These are phyloP conservation scores for Coniophora puteana DNA, from an alignment of 1,284 basidiomycete species.

Conservation along the genomic window DNA sequence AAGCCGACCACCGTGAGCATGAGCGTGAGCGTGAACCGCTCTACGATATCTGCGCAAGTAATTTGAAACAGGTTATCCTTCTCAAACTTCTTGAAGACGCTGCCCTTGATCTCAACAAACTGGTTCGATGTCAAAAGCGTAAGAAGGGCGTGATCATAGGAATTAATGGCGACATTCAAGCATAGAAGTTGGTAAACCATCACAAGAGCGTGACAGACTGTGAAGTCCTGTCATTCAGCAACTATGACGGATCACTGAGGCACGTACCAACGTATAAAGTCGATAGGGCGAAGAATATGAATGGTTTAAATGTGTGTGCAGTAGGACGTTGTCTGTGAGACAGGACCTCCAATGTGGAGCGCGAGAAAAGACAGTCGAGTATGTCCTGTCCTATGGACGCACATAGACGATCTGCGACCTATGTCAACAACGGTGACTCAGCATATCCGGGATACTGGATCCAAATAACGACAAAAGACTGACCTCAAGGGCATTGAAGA, in stretches of 20 bases:
- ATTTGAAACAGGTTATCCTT: slow-evolving; percentile 99
- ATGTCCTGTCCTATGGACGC: slow-evolving; percentile 98
- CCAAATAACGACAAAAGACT: slow-evolving; percentile 14
- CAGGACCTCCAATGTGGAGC: slow-evolving; percentile 81
- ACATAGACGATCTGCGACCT: slow-evolving; percentile 96
- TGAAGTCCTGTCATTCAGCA: not conserved
- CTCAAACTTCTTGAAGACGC: slow-evolving; percentile 99
- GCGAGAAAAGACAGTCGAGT: slow-evolving; percentile 93
- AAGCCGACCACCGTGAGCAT: slow-evolving; percentile 93
- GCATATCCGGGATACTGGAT: not conserved
- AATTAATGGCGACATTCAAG: slow-evolving; percentile 97
- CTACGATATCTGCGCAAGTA: slow-evolving; percentile 97
- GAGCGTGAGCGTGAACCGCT: slow-evolving; percentile 89
- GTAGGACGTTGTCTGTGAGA: slow-evolving; percentile 59
- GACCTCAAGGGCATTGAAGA: slow-evolving; percentile 97
- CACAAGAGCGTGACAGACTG: slow-evolving; percentile 89
- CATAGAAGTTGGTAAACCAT: slow-evolving; percentile 97
- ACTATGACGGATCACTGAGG: not conserved
- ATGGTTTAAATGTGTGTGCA: slow-evolving; percentile 67
- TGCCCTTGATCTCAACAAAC: slow-evolving; percentile 99
- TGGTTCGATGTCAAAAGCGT: slow-evolving; percentile 97
- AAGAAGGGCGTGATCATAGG: slow-evolving; percentile 94
- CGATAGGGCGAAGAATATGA: slow-evolving; percentile 84
- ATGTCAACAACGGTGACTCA: not conserved
- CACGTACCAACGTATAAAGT: slow-evolving; percentile 79